These are phyloP conservation scores for Irpex sp. DNA, from an alignment of 1,284 basidiomycete species.

Conservation along the genomic window DNA sequence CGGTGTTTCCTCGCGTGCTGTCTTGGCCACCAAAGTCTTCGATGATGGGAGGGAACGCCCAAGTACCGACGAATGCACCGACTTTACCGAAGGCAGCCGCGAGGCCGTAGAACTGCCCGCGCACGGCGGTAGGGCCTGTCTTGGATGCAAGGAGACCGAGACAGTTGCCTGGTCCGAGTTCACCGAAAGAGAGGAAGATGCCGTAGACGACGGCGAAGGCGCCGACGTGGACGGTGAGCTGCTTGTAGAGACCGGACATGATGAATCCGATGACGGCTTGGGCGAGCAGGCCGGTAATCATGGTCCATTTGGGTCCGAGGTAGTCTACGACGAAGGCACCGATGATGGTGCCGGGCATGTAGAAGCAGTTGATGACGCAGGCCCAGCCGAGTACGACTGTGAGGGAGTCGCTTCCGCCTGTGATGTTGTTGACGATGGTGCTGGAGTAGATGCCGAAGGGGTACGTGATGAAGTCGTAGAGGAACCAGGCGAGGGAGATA, in stretches of 20 bases:
- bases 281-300: slow-evolving; percentile 79
- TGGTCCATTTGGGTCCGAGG: slow-evolving; percentile 80
- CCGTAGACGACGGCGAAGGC: slow-evolving; percentile 92
- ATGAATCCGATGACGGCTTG: slow-evolving; percentile 86
- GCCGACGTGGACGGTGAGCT: slow-evolving; percentile 71
- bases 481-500: slow-evolving; percentile 84
- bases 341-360: slow-evolving; percentile 81
- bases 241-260: slow-evolving; percentile 83
- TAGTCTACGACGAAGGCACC: slow-evolving; percentile 86
- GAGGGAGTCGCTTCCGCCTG: slow-evolving; percentile 58
- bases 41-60: slow-evolving; percentile 68
- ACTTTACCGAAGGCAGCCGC: slow-evolving; percentile 94
- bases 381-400: slow-evolving; percentile 80
- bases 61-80: slow-evolving; percentile 88
- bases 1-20: slow-evolving; percentile 70
- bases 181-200: slow-evolving; percentile 90
- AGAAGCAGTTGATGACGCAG: slow-evolving; percentile 84
- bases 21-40: slow-evolving; percentile 66
- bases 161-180: slow-evolving; percentile 85
- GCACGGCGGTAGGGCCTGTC: slow-evolving; percentile 85
- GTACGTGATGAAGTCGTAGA: slow-evolving; percentile 86
- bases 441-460: slow-evolving; percentile 90
- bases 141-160: slow-evolving; percentile 87
- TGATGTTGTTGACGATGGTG: slow-evolving; percentile 78
- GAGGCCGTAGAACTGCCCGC: slow-evolving; percentile 88